These are phyloP conservation scores for Apiotrichum porosum DNA, from an alignment of 1,284 basidiomycete genomes.

Conservation along the genomic window DNA sequence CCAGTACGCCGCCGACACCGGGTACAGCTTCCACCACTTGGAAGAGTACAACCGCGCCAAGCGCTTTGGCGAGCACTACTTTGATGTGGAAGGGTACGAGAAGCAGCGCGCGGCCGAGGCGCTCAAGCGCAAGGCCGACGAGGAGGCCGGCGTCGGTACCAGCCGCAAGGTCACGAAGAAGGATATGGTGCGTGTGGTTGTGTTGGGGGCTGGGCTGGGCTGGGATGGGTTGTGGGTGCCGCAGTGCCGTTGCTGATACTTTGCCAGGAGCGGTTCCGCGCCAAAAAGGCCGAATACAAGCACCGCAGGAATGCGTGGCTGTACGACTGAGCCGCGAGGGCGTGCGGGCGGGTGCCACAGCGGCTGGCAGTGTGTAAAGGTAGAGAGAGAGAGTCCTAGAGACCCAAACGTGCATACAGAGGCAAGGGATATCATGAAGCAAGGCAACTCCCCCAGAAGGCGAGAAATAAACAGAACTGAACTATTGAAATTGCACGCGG, in stretches of 20 bases:
- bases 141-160: slow-evolving; percentile 53
- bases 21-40: slow-evolving; percentile 63
- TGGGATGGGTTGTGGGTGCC: not conserved
- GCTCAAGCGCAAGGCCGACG: slow-evolving; percentile 56
- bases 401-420: no score
- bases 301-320: slow-evolving; percentile 83
- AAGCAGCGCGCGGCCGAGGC: slow-evolving; percentile 55
- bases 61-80: slow-evolving; percentile 82
- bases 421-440: no score
- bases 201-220: not conserved
- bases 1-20: slow-evolving; percentile 58
- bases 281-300: slow-evolving; percentile 77
- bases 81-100: slow-evolving; percentile 79
- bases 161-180: slow-evolving; percentile 70
- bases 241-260: not conserved
- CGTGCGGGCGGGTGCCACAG: no score
- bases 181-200: slow-evolving; percentile 63
- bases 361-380: no score
- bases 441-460: no score
- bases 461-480: not conserved
- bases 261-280: slow-evolving; percentile 74
- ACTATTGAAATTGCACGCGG: not conserved
- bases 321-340: slow-evolving; percentile 55
- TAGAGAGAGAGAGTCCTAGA: no score
- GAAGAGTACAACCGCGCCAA: slow-evolving; percentile 77